phyloP scores from a whole-genome alignment of 805 yeast species.

The Metschnikowia vanudenii region DNA sequence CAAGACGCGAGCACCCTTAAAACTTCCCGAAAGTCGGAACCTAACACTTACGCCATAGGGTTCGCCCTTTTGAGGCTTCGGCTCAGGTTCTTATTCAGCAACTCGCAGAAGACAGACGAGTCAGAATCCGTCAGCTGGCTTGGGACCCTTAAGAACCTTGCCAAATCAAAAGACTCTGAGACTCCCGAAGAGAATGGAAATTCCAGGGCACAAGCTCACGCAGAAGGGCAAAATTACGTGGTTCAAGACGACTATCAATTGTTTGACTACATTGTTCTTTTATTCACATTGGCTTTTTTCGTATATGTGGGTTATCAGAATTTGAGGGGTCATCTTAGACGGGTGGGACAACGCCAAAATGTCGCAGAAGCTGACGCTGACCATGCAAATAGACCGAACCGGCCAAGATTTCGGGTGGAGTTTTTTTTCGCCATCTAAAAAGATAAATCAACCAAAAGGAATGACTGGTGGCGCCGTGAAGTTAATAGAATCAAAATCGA shows the following conservation, averaged over 20 bases:
- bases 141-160: constrained; percentile 34
- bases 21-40: neutral
- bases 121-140: constrained; percentile 34
- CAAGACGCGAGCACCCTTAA: constrained; percentile 21
- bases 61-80: constrained; percentile 40
- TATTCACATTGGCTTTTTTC: constrained; percentile 30
- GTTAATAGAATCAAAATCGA: neutral
- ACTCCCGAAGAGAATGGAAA: constrained; percentile 18
- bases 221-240: constrained; percentile 28
- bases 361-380: constrained; percentile 8
- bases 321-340: constrained; percentile 26
- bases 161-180: constrained; percentile 15
- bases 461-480: neutral
- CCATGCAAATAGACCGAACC: constrained; percentile 6
- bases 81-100: constrained; percentile 34
- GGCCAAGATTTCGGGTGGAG: constrained; percentile 10
- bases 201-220: constrained; percentile 33
- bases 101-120: constrained; percentile 18
- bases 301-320: constrained; percentile 28
- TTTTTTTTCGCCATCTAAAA: constrained; percentile 36
- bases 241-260: constrained; percentile 27
- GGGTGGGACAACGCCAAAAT: constrained; percentile 14
- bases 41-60: constrained; percentile 34
- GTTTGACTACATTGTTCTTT: constrained; percentile 37
- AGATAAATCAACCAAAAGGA: neutral